These are phyloP conservation scores for Dalbergia cochinchinensis DNA, from an alignment of 306 rosid genomes.

Conservation along the genomic window DNA sequence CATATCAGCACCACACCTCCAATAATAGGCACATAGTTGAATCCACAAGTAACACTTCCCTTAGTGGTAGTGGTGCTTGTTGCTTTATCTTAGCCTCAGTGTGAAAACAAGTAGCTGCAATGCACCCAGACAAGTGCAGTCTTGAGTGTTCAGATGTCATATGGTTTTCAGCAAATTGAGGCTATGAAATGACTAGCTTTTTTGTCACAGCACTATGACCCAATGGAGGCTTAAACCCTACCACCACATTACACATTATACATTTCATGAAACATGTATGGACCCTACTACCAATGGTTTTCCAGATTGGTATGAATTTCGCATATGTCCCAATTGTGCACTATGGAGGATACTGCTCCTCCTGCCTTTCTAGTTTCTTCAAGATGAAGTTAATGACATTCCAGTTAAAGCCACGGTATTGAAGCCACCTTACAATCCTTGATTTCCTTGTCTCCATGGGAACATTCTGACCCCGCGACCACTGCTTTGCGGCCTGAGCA, in stretches of 20 bases:
- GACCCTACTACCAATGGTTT: slow-evolving; percentile 53
- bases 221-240: slow-evolving; percentile 47
- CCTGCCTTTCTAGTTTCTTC: slow-evolving; percentile 66
- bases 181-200: slow-evolving; percentile 44
- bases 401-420: slow-evolving; percentile 84
- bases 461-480: slow-evolving; percentile 70
- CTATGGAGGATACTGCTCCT: slow-evolving; percentile 59
- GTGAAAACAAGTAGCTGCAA: slow-evolving; percentile 38
- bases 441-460: slow-evolving; percentile 77
- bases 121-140: slow-evolving; percentile 42
- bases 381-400: slow-evolving; percentile 64
- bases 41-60: slow-evolving; percentile 33
- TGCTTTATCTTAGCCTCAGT: slow-evolving; percentile 44
- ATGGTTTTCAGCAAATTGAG: slow-evolving; percentile 38
- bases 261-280: slow-evolving; percentile 40
- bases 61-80: slow-evolving; percentile 49
- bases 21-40: slow-evolving; percentile 23
- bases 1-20: slow-evolving; percentile 38
- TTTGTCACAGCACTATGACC: slow-evolving; percentile 47
- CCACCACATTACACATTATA: slow-evolving; percentile 49
- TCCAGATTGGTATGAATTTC: slow-evolving; percentile 37
- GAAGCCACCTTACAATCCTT: slow-evolving; percentile 84
- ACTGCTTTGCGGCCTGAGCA: slow-evolving; percentile 85
- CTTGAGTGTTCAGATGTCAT: slow-evolving; percentile 32
- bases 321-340: slow-evolving; percentile 34